Evolutionary conservation across 257 asterid species (phyloP).

Genomic region (Solanum paucissectum): DNA sequence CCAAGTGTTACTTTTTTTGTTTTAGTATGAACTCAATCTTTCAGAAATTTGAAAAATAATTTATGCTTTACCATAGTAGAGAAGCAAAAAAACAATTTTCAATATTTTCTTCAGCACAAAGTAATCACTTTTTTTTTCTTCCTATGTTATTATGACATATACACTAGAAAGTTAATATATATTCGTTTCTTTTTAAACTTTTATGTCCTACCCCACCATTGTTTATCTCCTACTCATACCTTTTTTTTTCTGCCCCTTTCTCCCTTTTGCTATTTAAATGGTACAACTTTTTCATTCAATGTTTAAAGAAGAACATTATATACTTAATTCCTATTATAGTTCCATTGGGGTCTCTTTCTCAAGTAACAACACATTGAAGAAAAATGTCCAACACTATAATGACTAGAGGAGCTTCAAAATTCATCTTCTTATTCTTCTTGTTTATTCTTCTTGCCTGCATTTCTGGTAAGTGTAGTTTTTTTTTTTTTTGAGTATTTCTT

Average conservation of each 20-base stretch:
- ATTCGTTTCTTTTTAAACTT: slow-evolving; percentile 36
- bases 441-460: slow-evolving; percentile 18
- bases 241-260: neutral
- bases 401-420: slow-evolving; percentile 28
- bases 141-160: neutral
- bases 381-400: slow-evolving; percentile 15
- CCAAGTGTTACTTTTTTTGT: neutral
- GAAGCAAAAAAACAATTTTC: slow-evolving; percentile 33
- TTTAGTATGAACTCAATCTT: neutral
- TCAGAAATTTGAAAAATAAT: neutral
- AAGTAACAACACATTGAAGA: neutral
- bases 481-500: neutral
- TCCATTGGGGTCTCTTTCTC: slow-evolving; percentile 10
- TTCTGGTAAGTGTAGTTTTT: slow-evolving; percentile 26
- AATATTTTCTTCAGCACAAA: slow-evolving; percentile 57
- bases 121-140: slow-evolving; percentile 39
- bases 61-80: slow-evolving; percentile 18
- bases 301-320: slow-evolving; percentile 2
- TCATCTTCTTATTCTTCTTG: slow-evolving; percentile 24
- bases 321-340: slow-evolving; percentile 1
- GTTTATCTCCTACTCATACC: slow-evolving; percentile 16
- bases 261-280: neutral
- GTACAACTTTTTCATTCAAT: neutral
- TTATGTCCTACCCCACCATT: slow-evolving; percentile 6
- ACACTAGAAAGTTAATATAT: slow-evolving; percentile 16